phyloP scores from a whole-genome alignment of 345 rosid species.

The Eucalyptus marginata region DNA sequence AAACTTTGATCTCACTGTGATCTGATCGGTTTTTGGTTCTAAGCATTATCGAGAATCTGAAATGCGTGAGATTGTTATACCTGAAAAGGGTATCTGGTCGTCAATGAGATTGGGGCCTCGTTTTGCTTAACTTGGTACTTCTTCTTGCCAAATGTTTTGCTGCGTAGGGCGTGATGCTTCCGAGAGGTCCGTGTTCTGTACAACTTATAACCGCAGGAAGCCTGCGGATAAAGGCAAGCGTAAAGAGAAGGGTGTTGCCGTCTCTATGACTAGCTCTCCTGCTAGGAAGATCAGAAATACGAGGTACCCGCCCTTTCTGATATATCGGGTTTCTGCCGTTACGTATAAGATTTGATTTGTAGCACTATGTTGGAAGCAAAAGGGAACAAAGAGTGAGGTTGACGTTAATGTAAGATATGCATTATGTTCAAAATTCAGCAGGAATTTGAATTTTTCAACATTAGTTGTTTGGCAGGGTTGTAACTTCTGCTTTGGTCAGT shows the following conservation, averaged over 20 bases:
- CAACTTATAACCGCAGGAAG: slow-evolving; percentile 25
- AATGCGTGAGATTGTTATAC: not conserved
- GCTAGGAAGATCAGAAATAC: not conserved
- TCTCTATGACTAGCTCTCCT: slow-evolving; percentile 7
- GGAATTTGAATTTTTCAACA: not conserved
- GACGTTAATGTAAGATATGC: not conserved
- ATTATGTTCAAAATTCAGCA: not conserved
- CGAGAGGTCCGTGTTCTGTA: slow-evolving; percentile 12
- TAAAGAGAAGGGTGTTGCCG: slow-evolving; percentile 17
- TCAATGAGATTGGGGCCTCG: not conserved
- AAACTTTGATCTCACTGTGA: not conserved
- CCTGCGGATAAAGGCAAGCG: slow-evolving; percentile 13
- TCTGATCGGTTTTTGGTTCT: not conserved
- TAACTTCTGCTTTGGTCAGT: not conserved
- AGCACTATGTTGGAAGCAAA: not conserved
- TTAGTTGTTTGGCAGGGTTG: not conserved
- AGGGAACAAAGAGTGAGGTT: not conserved
- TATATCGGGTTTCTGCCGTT: not conserved
- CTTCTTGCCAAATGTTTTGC: not conserved
- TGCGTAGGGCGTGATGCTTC: not conserved
- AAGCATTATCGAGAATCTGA: not conserved
- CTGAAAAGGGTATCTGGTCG: not conserved
- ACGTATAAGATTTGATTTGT: not conserved
- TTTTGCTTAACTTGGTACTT: not conserved
- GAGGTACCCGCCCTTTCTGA: not conserved